Conservation (phyloP, 768 basidiomycete genomes). For the Collybia mongolica region DNA sequence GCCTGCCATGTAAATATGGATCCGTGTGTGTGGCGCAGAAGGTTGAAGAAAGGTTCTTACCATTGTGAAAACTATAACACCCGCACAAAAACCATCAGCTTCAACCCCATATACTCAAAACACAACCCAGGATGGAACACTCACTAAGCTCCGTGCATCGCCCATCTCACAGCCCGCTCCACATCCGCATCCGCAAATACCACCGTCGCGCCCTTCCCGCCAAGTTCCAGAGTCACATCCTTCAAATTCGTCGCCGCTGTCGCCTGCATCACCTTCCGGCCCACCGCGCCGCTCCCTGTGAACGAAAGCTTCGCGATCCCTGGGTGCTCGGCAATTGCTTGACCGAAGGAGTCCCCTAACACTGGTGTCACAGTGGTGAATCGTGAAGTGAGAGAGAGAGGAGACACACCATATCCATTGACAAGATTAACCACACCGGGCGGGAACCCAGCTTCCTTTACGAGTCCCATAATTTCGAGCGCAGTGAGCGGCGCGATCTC, state of each 20-base stretch:
- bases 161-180: slow-evolving; percentile 71
- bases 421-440: slow-evolving; percentile 69
- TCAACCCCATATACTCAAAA: too few relatives aligned
- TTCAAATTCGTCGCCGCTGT: slow-evolving; percentile 82
- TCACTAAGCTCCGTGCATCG: slow-evolving; percentile 69
- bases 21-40: too few relatives aligned
- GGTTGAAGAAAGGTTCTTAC: too few relatives aligned
- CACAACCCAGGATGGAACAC: neutral
- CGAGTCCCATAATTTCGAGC: slow-evolving; percentile 44
- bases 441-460: slow-evolving; percentile 65
- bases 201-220: slow-evolving; percentile 69
- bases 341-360: slow-evolving; percentile 52
- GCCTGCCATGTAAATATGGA: too few relatives aligned
- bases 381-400: slow-evolving; percentile 13
- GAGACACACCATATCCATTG: slow-evolving; percentile 50
- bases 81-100: too few relatives aligned
- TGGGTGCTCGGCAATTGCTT: slow-evolving; percentile 58
- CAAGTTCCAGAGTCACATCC: slow-evolving; percentile 77
- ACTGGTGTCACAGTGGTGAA: slow-evolving; percentile 46
- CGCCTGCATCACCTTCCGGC: slow-evolving; percentile 76
- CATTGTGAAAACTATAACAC: too few relatives aligned
- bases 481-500: slow-evolving; percentile 64
- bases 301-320: slow-evolving; percentile 72
- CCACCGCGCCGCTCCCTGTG: slow-evolving; percentile 79
- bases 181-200: slow-evolving; percentile 72